These are phyloP conservation scores for Kodamaea plutei DNA, from an alignment of 1,139 yeast genomes.

Conservation along the genomic window DNA sequence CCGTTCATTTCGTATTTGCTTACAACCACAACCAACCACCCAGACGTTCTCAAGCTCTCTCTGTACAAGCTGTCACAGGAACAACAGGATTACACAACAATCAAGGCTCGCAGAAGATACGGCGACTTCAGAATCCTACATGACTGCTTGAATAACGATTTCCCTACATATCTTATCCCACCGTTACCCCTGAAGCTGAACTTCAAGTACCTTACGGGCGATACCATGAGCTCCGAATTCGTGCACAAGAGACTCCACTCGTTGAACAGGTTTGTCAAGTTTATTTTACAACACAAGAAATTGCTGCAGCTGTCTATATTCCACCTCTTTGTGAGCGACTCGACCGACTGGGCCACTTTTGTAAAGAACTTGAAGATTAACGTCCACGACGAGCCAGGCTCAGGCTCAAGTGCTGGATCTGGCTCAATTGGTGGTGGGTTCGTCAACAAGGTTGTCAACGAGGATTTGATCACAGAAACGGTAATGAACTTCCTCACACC, in stretches of 20 bases:
- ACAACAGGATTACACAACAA: constrained; percentile 34
- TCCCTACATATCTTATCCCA: constrained; percentile 82
- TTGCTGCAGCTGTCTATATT: constrained; percentile 68
- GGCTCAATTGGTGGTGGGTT: constrained; percentile 19
- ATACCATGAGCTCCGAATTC: constrained; percentile 75
- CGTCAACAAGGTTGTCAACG: constrained; percentile 44
- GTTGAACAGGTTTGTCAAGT: constrained; percentile 66
- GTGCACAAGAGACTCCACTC: constrained; percentile 84
- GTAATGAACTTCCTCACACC: constrained; percentile 89
- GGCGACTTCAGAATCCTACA: constrained; percentile 79
- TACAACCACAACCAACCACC: constrained; percentile 55
- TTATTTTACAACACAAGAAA: constrained; percentile 70
- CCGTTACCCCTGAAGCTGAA: constrained; percentile 93
- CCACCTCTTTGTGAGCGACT: constrained; percentile 68
- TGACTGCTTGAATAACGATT: constrained; percentile 70
- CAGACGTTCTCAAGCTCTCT: constrained; percentile 35
- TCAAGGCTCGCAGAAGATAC: constrained; percentile 69
- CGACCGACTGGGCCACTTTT: constrained; percentile 81
- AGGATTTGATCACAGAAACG: constrained; percentile 75
- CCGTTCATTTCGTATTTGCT: constrained; percentile 79
- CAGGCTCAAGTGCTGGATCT: constrained; percentile 2
- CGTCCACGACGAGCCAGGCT: constrained; percentile 13
- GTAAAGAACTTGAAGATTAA: constrained; percentile 55
- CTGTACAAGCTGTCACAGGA: constrained; percentile 13
- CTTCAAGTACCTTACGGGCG: constrained; percentile 92